Evolutionary conservation across 768 basidiomycete species (phyloP), one percentile per base, ranked within the genome.

Genomic region (Boletales sp.): DNA sequence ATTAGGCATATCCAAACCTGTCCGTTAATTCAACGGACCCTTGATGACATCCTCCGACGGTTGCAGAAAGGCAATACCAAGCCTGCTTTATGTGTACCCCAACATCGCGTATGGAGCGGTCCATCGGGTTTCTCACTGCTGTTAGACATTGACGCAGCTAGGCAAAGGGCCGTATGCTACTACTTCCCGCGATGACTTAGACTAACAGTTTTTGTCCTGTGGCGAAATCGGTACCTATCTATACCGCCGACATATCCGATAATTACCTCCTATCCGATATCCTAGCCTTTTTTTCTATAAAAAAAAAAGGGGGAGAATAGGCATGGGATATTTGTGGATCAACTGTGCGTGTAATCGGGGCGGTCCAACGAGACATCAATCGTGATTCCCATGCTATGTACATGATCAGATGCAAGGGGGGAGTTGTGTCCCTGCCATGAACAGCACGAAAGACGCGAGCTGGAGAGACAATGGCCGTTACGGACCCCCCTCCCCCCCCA

Each of bases 201-300:
- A 18, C 49, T 53, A 53, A 35, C 39, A 31, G 4, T 55, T 56
- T 55, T 47, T 51, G 50, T 57, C 38, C 49, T 27, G 30, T 50
- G 40, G 41, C 53, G 32, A 57, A 37, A 53, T 64, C 56, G 41
- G 48, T 60, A 6, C 55, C 64, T 62, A 53, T 60, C 58, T 49
- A 40, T 48, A 54, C 54, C 45, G 36, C 53, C 55, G 44, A 56
- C 40, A 58, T 38, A 32, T 44, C 53, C 45, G 51, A 52, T 35
- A 37, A 47, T 42, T 48, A 47, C 32, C 62, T 65, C 62, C 60
- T 63, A 52, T 60, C 50, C 54, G 45, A 52, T 46, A 29, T 24
- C 34, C 34, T 15, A 34, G 12, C 13, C 15, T 34, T 7, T 13
- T 34, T 34, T 34, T 42, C 29, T 51, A 27, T 27, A 27, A 27